phyloP scores from a whole-genome alignment of 352 stramenopile species.

The Phytopythium mirpurense region DNA sequence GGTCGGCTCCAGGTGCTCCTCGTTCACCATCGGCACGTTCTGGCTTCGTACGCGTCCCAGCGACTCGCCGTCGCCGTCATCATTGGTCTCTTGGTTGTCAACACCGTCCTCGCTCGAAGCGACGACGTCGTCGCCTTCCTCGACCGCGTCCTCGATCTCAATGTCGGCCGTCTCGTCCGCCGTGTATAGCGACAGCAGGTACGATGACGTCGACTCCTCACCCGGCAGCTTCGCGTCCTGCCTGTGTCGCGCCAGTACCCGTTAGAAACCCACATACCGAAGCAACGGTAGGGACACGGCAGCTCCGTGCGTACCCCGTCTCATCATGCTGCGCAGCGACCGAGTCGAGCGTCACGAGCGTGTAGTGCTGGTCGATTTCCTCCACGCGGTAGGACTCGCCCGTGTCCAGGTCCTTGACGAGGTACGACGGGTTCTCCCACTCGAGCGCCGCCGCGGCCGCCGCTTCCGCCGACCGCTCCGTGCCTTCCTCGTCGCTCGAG shows the following conservation, averaged over 20 bases:
- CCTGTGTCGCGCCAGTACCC: background rate
- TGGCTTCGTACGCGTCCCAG: conserved; percentile 33
- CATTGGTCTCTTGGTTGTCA: conserved; percentile 5
- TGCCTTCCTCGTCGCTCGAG: conserved; percentile 11
- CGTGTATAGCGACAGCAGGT: conserved; percentile 72
- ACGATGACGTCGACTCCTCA: conserved; percentile 46
- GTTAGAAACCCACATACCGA: background rate
- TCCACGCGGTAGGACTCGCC: conserved; percentile 75
- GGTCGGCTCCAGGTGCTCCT: conserved; percentile 34
- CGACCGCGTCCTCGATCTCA: conserved; percentile 52
- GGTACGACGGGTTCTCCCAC: conserved; percentile 77
- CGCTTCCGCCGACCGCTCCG: conserved; percentile 4
- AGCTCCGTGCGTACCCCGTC: conserved; percentile 34
- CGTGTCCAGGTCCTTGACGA: conserved; percentile 80
- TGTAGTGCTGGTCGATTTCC: conserved; percentile 82
- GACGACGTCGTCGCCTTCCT: conserved; percentile 6
- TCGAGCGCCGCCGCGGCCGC: conserved; percentile 27
- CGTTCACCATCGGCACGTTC: conserved; percentile 42
- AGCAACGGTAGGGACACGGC: no score
- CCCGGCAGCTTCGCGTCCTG: conserved; percentile 14
- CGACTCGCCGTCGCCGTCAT: conserved; percentile 3
- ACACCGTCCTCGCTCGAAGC: conserved; percentile 47
- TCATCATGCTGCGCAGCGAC: conserved; percentile 54
- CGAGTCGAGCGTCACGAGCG: conserved; percentile 64
- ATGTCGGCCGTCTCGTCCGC: conserved; percentile 78